Evolutionary conservation across 2,329 filamentous ascomycete genomes (phyloP), one percentile per base, ranked within the genome.

Genomic region (Zarea fungicola): DNA sequence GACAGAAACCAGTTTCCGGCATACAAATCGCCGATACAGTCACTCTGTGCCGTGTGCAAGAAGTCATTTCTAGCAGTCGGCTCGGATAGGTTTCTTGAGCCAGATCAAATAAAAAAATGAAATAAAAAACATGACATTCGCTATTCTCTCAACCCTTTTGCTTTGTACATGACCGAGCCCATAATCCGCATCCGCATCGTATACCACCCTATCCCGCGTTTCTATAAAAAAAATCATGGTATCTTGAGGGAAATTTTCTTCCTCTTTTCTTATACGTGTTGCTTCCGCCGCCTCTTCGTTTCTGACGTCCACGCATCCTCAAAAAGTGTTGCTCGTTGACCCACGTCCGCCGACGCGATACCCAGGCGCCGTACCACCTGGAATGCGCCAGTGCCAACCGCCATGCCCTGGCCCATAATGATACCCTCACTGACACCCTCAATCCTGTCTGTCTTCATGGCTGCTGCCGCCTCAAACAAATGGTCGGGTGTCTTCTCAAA

Each of bases 401-500:
- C 80, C 80, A 97, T 95, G 35, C 85, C 91, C 75, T 97, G 92
- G 14, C 93, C 93, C 85, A 97, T 93, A 63, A 99, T 99, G 63
- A 99, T 97, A 68, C 90, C 95, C 71, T 99, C 93, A 48, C 82
- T 88, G 9, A 99, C 93, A 59, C 93, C 93, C 65, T 96, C 88
- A 52, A 99, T 95, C 54, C 81, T 77, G 69, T 99, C 93, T 23
- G 82, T 85, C 74, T 96, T 96, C 77, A 95, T 95, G 49, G 85
- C 84, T 5, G 89, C 87, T 6, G 91, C 93, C 3, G 93, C 93
- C 55, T 96, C 92, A 61, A 99, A 99, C 34, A 99, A 71, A 69
- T 99, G 93, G 64, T 99, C 93, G 0, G 93, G 90, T 40, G 93
- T 99, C 79, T 97, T 97, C 70, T 99, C 93, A 63, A 99, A 99